Base-by-base conservation (phyloP, 2,329 filamentous ascomycete genomes). In the Exophiala viscosa region DNA sequence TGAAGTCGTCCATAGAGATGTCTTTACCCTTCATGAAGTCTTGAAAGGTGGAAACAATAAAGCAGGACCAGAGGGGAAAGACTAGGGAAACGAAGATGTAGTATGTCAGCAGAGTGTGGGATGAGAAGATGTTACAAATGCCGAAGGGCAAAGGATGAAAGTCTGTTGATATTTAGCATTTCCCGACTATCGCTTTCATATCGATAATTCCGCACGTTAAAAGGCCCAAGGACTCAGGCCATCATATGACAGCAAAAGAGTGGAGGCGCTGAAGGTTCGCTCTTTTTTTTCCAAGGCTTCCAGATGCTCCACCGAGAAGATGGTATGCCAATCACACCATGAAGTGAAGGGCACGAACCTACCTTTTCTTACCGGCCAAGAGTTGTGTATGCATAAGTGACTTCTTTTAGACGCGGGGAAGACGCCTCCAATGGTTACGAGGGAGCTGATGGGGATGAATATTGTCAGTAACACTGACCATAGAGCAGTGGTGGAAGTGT, bases 1-100 rank as follows among this genome's bases (percentile, higher is more conserved):
- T 45, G 42, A 45, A 23, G n/a, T 39, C 23, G 8, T 58, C 55
- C 54, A 57, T 57, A 8, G 17, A 20, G 15, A 14, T 11, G 23
- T 28, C 23, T 28, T 28, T 28, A 28, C 23, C 23, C 5, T 4
- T 28, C 23, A 28, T 28, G 23, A 28, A 28, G 23, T 28, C 2
- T 28, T 28, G 23, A 1, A 4, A 4, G 8, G 23, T 5, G 3
- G 23, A 2, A 4, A 28, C 2, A 4, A 7, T 28, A 2, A 2
- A 28, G 23, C 23, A 4, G 23, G 23, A 28, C 23, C 23, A 28
- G 23, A 7, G 23, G 8, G 8, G 23, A 28, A 7, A 28, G 3
- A 28, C 23, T 28, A 7, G 23, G 23, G 3, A 28, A 7, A 28
- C 8, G 23, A 28, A 28, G 20, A 28, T 28, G 23, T 7, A 28